phyloP scores from a whole-genome alignment of 2,329 filamentous ascomycete genomes.

The Thermomyces lanuginosus region DNA sequence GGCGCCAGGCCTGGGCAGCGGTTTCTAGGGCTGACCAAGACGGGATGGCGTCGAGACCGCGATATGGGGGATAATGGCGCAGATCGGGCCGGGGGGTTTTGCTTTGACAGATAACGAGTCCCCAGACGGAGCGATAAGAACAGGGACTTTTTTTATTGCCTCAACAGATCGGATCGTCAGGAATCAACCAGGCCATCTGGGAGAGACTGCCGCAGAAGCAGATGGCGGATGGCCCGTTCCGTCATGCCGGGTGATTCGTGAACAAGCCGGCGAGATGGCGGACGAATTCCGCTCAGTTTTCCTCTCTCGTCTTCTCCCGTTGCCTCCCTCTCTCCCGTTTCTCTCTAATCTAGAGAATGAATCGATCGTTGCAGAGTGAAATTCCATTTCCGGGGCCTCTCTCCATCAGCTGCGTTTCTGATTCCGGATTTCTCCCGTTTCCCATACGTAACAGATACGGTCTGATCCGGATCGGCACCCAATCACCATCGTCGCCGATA shows the following conservation, averaged over 20 bases:
- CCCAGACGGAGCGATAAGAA: not conserved
- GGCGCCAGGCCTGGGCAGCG: no score
- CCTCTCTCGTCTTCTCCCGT: no score
- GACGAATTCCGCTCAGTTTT: no score
- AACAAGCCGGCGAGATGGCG: no score
- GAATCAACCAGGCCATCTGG: conserved; percentile 9
- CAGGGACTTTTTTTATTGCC: not conserved
- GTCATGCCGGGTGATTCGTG: conserved; percentile 15
- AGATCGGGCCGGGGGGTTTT: conserved; percentile 2
- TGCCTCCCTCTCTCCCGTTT: no score
- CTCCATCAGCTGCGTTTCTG: conserved; percentile 4
- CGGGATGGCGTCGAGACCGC: not conserved
- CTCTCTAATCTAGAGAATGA: no score
- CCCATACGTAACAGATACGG: conserved; percentile 18
- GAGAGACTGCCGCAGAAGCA: conserved; percentile 16
- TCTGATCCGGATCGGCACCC: no score
- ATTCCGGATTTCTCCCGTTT: conserved; percentile 10
- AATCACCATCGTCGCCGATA: no score
- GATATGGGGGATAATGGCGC: conserved; percentile 1
- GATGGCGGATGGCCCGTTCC: conserved; percentile 14
- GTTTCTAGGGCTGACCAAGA: not conserved
- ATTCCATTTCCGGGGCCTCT: not conserved
- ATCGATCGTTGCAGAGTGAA: no score
- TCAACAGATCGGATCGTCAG: no score
- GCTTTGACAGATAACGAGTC: conserved; percentile 1